A percentile compares a stretch with the other conserved stretches of the same genome.
These are phyloP conservation scores for Alternaria panax DNA, from an alignment of 2,329 filamentous ascomycete genomes.

Conservation along the genomic window DNA sequence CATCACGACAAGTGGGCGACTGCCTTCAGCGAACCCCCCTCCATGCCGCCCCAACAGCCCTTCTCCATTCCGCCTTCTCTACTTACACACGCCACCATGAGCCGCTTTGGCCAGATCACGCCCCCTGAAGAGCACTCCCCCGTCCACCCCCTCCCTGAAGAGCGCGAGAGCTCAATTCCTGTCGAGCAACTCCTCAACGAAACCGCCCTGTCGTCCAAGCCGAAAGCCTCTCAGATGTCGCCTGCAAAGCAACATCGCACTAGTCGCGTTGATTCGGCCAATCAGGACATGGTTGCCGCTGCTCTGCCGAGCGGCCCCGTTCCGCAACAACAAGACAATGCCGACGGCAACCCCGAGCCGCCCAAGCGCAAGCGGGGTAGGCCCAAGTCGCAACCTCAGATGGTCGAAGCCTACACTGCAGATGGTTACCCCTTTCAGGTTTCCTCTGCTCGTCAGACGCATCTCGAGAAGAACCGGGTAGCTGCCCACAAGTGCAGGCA, in stretches of 20 bases:
- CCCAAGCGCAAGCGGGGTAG: conserved; percentile 49
- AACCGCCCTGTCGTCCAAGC: conserved; percentile 30
- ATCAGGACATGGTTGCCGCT: conserved; percentile 9
- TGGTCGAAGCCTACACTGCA: conserved; percentile 40
- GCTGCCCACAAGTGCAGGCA: conserved; percentile 78
- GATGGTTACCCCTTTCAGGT: conserved; percentile 46
- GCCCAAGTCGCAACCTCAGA: conserved; percentile 45
- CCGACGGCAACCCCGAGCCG: conserved; percentile 32
- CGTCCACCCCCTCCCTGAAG: conserved; percentile 16
- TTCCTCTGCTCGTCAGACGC: conserved; percentile 45
- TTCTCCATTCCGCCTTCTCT: conserved; percentile 43
- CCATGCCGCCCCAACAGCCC: conserved; percentile 13
- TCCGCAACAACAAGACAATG: conserved; percentile 18
- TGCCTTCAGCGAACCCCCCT: conserved; percentile 20
- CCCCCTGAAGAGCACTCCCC: conserved; percentile 48
- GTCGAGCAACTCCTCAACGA: conserved; percentile 42
- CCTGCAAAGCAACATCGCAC: conserved; percentile 40
- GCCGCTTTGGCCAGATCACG: conserved; percentile 47
- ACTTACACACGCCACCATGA: conserved; percentile 35
- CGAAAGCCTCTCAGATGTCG: conserved; percentile 13
- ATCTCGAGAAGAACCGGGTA: conserved; percentile 72
- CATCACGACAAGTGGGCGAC: conserved; percentile 33
- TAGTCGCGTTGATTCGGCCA: conserved; percentile 24
- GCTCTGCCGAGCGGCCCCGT: conserved; percentile 8
- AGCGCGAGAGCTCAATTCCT: conserved; percentile 36